phyloP scores from a whole-genome alignment of 2,329 filamentous ascomycete genomes.

The Chaetomiaceae sp. region DNA sequence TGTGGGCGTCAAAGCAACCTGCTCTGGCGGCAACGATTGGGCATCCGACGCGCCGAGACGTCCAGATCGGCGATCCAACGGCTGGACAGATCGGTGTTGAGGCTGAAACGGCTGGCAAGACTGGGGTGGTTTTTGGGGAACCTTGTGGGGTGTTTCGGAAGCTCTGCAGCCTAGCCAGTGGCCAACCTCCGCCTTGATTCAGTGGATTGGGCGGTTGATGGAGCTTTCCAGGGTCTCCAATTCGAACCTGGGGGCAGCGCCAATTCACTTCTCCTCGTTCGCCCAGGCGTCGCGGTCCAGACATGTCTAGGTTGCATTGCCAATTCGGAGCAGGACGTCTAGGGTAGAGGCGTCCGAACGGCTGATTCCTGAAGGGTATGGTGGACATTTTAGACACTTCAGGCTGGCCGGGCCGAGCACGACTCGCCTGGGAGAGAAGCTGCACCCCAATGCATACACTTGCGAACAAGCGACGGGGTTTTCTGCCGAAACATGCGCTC shows the following conservation, averaged over 20 bases:
- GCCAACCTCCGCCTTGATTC: too few species aligned
- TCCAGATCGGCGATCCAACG: not conserved
- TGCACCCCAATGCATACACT: conserved; percentile 4
- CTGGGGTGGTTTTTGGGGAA: not conserved
- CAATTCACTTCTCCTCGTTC: too few species aligned
- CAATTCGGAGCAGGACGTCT: too few species aligned
- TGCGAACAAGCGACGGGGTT: not conserved
- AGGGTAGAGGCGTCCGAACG: too few species aligned
- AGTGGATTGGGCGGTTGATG: not conserved
- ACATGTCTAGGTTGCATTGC: too few species aligned
- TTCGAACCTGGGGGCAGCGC: too few species aligned
- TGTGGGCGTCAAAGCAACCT: not conserved
- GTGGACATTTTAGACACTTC: not conserved
- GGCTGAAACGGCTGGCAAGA: conserved; percentile 19
- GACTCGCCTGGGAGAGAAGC: not conserved
- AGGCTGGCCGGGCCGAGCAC: conserved; percentile 8
- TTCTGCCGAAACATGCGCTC: not conserved
- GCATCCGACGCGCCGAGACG: not conserved
- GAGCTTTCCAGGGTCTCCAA: conserved; percentile 3
- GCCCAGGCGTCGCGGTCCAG: too few species aligned
- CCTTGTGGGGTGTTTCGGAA: conserved; percentile 10
- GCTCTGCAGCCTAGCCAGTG: conserved; percentile 7
- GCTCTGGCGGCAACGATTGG: not conserved
- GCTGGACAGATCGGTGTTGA: conserved; percentile 12
- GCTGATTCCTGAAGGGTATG: too few species aligned